phyloP scores from a whole-genome alignment of 495 filamentous ascomycete species.

The Aspergillus campestris region DNA sequence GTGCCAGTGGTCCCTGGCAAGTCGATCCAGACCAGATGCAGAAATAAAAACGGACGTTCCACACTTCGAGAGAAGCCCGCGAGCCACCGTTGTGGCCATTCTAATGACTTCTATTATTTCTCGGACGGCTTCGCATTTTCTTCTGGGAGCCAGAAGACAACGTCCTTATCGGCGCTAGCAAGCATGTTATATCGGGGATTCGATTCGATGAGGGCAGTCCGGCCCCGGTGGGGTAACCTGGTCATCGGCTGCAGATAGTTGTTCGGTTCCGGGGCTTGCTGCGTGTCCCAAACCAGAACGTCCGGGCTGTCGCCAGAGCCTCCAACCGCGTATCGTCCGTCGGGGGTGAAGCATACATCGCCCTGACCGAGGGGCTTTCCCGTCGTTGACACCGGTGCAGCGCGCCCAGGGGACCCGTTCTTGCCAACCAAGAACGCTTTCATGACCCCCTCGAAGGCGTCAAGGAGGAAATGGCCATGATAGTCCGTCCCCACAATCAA shows the following conservation, averaged over 20 bases:
- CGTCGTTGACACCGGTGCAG: conserved; percentile 37
- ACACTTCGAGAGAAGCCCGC: too few relatives aligned
- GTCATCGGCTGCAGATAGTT: conserved; percentile 55
- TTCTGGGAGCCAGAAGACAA: conserved; percentile 80
- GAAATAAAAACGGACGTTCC: background rate
- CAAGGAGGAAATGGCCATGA: conserved; percentile 75
- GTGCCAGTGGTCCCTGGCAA: background rate
- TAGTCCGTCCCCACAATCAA: conserved; percentile 74
- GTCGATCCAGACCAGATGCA: background rate
- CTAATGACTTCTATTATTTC: conserved; percentile 13
- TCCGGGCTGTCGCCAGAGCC: conserved; percentile 61
- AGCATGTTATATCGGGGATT: conserved; percentile 88
- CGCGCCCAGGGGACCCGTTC: conserved; percentile 35
- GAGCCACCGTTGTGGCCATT: too few relatives aligned
- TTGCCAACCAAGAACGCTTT: conserved; percentile 53
- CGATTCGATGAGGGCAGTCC: conserved; percentile 68
- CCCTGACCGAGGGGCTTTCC: conserved; percentile 54
- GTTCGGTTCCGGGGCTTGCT: conserved; percentile 39
- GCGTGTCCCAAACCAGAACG: conserved; percentile 75
- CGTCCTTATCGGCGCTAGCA: conserved; percentile 77
- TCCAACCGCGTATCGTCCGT: conserved; percentile 78
- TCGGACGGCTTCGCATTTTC: conserved; percentile 25
- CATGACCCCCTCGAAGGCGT: conserved; percentile 75
- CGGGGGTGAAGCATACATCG: conserved; percentile 80
- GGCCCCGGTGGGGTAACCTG: conserved; percentile 55